Evolutionary conservation across 2,329 filamentous ascomycete species (phyloP).

Genomic region (Fusarium sp.): DNA sequence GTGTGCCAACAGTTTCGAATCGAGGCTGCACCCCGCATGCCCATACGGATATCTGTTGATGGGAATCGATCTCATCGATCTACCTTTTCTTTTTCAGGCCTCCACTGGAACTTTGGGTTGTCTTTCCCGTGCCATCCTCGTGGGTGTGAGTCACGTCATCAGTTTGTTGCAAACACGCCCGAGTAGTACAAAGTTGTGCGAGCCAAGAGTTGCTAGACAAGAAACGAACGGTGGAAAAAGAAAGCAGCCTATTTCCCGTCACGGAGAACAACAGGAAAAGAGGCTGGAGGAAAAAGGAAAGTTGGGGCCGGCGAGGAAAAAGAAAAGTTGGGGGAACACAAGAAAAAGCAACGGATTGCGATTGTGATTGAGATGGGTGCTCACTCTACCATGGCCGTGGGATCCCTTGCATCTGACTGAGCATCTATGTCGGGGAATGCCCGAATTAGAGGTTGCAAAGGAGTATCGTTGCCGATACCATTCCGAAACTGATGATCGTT

Average conservation of each 20-base stretch:
- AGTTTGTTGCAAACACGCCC: slow-evolving; percentile 1
- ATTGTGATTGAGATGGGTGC: not conserved
- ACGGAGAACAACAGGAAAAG: not conserved
- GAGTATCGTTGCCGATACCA: not conserved
- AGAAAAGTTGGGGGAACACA: not conserved
- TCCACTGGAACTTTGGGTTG: not conserved
- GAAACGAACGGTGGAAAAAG: slow-evolving; percentile 5
- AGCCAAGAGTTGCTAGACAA: not conserved
- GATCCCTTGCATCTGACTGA: slow-evolving; percentile 22
- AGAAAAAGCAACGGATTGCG: slow-evolving; percentile 20
- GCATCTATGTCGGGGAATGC: slow-evolving; percentile 1
- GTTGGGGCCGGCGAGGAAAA: not conserved
- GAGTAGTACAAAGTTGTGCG: not conserved
- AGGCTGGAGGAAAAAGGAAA: not conserved
- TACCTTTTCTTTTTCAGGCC: slow-evolving; percentile 2
- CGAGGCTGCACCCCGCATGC: slow-evolving; percentile 8
- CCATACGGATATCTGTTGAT: not conserved
- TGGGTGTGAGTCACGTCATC: slow-evolving; percentile 6
- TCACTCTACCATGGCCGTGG: slow-evolving; percentile 3
- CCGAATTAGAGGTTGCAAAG: not conserved
- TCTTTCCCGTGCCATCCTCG: slow-evolving; percentile 3
- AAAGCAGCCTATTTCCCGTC: not conserved
- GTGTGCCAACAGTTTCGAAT: not conserved
- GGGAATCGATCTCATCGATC: not conserved
- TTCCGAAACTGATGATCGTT: not conserved